phyloP scores from a whole-genome alignment of 352 stramenopile species.

The Phytophthora pistaciae region DNA sequence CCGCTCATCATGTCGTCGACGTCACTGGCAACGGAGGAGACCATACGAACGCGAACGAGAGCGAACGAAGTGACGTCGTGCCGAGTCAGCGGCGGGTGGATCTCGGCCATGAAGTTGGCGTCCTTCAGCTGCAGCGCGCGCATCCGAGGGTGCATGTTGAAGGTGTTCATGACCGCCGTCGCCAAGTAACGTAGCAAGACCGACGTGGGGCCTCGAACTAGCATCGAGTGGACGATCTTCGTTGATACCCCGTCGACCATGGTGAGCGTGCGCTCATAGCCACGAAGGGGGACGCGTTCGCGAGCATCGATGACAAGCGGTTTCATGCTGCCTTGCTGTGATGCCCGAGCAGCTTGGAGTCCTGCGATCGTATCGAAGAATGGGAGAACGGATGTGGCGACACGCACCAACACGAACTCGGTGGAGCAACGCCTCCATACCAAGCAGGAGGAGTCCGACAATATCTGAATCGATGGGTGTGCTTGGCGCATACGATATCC shows the following conservation, averaged over 20 bases:
- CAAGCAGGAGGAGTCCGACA: slow-evolving; percentile 2
- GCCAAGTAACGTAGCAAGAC: slow-evolving; percentile 27
- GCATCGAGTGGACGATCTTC: slow-evolving; percentile 16
- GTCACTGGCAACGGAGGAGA: slow-evolving; percentile 11
- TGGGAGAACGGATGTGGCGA: not conserved
- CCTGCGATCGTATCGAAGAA: not conserved
- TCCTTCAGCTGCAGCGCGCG: slow-evolving; percentile 30
- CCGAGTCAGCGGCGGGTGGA: slow-evolving; percentile 33
- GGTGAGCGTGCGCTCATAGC: slow-evolving; percentile 6
- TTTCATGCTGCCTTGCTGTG: not conserved
- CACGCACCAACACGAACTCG: not conserved
- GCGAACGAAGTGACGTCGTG: slow-evolving; percentile 24
- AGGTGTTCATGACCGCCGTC: slow-evolving; percentile 32
- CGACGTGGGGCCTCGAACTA: slow-evolving; percentile 13
- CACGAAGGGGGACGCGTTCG: slow-evolving; percentile 7
- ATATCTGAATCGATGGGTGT: slow-evolving; percentile 11
- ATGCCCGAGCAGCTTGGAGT: not conserved
- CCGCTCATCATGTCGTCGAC: slow-evolving; percentile 6
- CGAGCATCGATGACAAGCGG: not conserved
- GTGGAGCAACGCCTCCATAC: slow-evolving; percentile 4
- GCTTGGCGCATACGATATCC: not conserved
- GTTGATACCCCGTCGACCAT: slow-evolving; percentile 6
- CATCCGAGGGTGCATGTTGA: slow-evolving; percentile 51
- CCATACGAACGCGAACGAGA: slow-evolving; percentile 25
- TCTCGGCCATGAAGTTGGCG: slow-evolving; percentile 29